Conservation (phyloP, 208 protist species). For the Angomonas deanei region DNA sequence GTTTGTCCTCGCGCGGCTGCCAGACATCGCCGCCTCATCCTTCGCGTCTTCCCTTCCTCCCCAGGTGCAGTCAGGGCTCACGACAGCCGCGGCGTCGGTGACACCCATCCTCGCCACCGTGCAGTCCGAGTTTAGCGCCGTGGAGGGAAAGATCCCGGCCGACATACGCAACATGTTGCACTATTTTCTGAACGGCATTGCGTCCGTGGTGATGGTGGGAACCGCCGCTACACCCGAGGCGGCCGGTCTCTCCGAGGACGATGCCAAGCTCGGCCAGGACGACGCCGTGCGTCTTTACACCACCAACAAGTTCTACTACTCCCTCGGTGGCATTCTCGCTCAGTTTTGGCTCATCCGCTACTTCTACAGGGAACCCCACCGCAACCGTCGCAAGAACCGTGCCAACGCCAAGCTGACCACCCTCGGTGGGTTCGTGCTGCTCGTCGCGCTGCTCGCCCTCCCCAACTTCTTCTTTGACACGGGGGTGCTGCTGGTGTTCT, state of each 20-base stretch:
- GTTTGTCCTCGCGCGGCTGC: not conserved
- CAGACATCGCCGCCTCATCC: not conserved
- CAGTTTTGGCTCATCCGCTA: slow-evolving; percentile 43
- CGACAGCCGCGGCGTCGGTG: not conserved
- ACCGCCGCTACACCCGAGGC: not conserved
- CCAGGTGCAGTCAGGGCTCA: not conserved
- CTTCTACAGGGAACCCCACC: slow-evolving; percentile 41
- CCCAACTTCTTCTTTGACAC: slow-evolving; percentile 49
- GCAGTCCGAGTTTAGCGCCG: not conserved
- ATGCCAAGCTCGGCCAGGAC: not conserved
- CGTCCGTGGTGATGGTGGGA: not conserved
- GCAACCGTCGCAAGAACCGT: slow-evolving; percentile 33
- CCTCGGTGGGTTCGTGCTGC: slow-evolving; percentile 25
- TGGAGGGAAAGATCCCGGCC: not conserved
- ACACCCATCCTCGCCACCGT: not conserved
- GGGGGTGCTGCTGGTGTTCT: slow-evolving; percentile 35
- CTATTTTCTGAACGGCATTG: not conserved
- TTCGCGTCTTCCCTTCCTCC: not conserved
- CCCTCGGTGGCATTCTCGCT: slow-evolving; percentile 30
- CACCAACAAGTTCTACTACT: slow-evolving; percentile 51
- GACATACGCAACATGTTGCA: not conserved
- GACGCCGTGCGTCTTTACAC: slow-evolving; percentile 28
- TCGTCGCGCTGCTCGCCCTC: slow-evolving; percentile 32
- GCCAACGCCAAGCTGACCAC: slow-evolving; percentile 29
- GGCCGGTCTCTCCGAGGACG: not conserved